A percentile compares a stretch with the other conserved stretches of the same genome.
Conservation (phyloP, 352 stramenopile species). For the Albugo candida region DNA sequence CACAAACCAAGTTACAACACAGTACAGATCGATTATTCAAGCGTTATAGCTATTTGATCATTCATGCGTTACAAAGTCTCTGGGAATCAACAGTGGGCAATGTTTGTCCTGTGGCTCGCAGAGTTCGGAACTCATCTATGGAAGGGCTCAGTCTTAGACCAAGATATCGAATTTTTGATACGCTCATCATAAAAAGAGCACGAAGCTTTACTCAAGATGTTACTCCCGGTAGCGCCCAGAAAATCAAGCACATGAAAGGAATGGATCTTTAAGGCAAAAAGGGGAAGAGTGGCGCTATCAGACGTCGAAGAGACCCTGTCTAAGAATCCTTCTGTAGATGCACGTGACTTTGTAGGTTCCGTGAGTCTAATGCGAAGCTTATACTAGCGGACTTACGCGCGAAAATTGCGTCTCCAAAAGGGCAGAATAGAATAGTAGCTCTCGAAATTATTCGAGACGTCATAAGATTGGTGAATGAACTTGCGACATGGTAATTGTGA, state of each 20-base stretch:
- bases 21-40: constrained; percentile 40
- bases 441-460: constrained; percentile 67
- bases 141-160: constrained; percentile 45
- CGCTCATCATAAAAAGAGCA: constrained; percentile 73
- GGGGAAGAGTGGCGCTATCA: neutral
- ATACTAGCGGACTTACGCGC: constrained; percentile 58
- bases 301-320: constrained; percentile 3
- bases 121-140: constrained; percentile 59
- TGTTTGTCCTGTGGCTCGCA: constrained; percentile 55
- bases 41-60: constrained; percentile 71
- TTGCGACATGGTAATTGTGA: constrained; percentile 76
- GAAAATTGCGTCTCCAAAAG: constrained; percentile 56
- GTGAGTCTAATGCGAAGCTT: constrained; percentile 68
- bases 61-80: constrained; percentile 34
- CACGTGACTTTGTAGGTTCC: constrained; percentile 67
- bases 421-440: constrained; percentile 71
- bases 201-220: constrained; percentile 56
- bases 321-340: constrained; percentile 26
- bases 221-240: constrained; percentile 28
- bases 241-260: constrained; percentile 54
- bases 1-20: constrained; percentile 68
- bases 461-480: constrained; percentile 64
- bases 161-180: constrained; percentile 69
- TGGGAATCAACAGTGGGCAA: constrained; percentile 69
- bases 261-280: constrained; percentile 16